Percentiles rank a stretch among this genome's conserved stretches.
Conservation (phyloP, 805 yeast genomes). For the Lipomyces oligophaga region DNA sequence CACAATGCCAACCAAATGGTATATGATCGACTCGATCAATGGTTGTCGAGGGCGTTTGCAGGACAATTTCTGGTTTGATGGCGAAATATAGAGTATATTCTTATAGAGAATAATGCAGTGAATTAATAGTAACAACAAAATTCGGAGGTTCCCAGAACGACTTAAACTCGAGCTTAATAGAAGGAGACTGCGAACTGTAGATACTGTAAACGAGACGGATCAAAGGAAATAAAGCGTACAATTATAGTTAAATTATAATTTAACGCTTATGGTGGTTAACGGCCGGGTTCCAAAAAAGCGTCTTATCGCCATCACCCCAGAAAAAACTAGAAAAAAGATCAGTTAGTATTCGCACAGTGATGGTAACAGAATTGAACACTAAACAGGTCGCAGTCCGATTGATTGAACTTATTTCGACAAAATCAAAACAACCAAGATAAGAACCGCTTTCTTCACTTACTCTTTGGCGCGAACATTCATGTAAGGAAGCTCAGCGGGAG, state of each 20-base stretch:
- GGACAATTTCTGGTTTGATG: conserved; percentile 8
- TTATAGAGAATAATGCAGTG: conserved; percentile 2
- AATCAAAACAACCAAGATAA: not conserved
- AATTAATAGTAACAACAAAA: not conserved
- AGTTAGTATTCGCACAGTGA: not conserved
- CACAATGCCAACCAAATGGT: conserved; percentile 78
- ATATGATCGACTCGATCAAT: conserved; percentile 61
- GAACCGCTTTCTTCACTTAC: conserved; percentile 25
- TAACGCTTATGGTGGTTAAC: conserved; percentile 69
- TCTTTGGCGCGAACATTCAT: conserved; percentile 83
- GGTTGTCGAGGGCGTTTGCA: conserved; percentile 43
- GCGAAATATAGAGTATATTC: not conserved
- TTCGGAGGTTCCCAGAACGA: not conserved
- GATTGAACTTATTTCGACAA: too few relatives aligned
- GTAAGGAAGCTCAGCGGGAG: conserved; percentile 88
- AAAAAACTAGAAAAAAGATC: conserved; percentile 49
- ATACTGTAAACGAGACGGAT: not conserved
- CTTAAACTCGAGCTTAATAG: not conserved
- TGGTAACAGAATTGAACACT: not conserved
- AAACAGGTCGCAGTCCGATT: not conserved
- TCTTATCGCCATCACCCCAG: conserved; percentile 99
- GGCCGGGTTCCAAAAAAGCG: conserved; percentile 92
- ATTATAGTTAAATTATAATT: not conserved
- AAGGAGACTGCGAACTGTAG: not conserved
- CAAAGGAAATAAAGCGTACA: too few relatives aligned